These are phyloP conservation scores for Puccinia hordei DNA, from an alignment of 1,284 basidiomycete species.

Conservation along the genomic window DNA sequence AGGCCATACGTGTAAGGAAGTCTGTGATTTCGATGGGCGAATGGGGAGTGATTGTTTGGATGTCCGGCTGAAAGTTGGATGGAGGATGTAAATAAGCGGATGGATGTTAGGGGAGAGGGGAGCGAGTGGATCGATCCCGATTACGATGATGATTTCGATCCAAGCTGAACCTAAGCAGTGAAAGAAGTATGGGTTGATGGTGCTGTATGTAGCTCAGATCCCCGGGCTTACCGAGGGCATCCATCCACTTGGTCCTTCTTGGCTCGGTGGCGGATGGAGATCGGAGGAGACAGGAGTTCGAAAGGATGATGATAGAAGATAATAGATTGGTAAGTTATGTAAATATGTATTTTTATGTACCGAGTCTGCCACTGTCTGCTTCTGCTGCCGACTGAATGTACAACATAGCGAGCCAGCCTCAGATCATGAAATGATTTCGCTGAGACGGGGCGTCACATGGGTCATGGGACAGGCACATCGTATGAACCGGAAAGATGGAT, in stretches of 20 bases:
- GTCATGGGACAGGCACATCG: background rate
- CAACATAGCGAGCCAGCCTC: background rate
- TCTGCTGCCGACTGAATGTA: background rate
- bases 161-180: background rate
- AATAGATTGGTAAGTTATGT: too few relatives aligned
- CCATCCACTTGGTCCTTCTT: background rate
- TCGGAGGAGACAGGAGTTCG: constrained; percentile 7
- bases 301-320: background rate
- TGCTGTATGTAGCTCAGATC: constrained; percentile 5
- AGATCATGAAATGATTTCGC: background rate
- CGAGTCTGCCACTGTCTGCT: background rate
- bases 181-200: background rate
- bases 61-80: background rate
- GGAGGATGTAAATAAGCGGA: background rate
- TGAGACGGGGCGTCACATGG: background rate
- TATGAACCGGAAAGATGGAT: background rate
- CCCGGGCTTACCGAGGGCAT: constrained; percentile 1
- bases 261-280: background rate
- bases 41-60: too few relatives aligned
- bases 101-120: background rate
- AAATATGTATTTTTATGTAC: too few relatives aligned
- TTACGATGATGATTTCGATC: background rate
- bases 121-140: constrained; percentile 4
- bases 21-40: too few relatives aligned
- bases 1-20: background rate